Evolutionary conservation across 78 protist species (phyloP).

Genomic region (Dictyostelium purpureum): DNA sequence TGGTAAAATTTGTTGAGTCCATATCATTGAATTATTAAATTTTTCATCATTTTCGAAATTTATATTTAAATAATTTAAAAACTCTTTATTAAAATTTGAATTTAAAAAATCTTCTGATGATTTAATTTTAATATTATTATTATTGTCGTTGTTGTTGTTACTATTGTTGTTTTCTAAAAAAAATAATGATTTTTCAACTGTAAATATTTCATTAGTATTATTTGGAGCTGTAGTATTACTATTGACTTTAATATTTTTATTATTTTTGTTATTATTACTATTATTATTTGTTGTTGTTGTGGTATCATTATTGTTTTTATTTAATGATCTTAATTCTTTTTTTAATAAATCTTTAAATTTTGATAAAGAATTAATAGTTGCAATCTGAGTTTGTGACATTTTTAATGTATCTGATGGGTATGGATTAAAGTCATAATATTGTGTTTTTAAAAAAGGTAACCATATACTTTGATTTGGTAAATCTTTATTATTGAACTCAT

Average conservation of each 20-base stretch:
- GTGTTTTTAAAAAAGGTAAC: neutral
- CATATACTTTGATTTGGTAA: neutral
- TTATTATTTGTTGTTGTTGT: neutral
- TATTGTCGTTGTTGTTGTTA: neutral
- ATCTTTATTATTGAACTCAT: neutral
- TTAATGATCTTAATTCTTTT: neutral
- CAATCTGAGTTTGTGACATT: neutral
- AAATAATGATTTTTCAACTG: conserved; percentile 5
- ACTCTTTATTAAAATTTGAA: neutral
- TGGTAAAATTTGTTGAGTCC: conserved; percentile 68
- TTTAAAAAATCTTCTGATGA: neutral
- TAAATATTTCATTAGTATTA: neutral
- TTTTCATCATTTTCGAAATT: neutral
- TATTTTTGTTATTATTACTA: too few species aligned
- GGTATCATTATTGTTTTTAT: neutral
- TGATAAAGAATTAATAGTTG: neutral
- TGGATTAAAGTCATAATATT: neutral
- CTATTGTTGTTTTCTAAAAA: neutral
- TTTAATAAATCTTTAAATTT: neutral
- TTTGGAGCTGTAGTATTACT: neutral
- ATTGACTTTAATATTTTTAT: too few species aligned
- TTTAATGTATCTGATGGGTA: too few species aligned
- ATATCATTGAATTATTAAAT: neutral
- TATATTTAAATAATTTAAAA: too few species aligned
- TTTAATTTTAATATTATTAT: neutral